Evolutionary conservation across 768 basidiomycete species (phyloP).

Genomic region (Agrocybe praecox): DNA sequence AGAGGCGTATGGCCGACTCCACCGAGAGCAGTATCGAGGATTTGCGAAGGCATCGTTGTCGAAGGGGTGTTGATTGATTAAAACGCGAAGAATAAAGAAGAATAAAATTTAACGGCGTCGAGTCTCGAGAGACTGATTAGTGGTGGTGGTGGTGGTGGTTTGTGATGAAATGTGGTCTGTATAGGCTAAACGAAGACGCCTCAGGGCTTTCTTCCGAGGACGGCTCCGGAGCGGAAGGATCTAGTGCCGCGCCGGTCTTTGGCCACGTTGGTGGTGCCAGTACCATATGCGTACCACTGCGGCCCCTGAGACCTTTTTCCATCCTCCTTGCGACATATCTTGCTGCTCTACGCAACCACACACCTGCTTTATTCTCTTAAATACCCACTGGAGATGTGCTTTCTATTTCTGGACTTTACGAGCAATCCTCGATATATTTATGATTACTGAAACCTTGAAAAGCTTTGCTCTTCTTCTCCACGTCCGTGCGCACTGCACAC

Average conservation of each 20-base stretch:
- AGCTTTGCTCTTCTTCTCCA: too few species aligned
- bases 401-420: neutral
- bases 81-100: neutral
- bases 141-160: neutral
- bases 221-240: neutral
- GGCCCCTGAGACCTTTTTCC: too few species aligned
- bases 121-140: too few species aligned
- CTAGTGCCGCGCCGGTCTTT: neutral
- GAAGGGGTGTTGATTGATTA: neutral
- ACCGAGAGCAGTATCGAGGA: slow-evolving; percentile 80
- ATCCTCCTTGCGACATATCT: neutral
- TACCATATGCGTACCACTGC: neutral
- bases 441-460: neutral
- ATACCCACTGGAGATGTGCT: neutral
- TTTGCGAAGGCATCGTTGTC: slow-evolving; percentile 38
- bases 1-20: slow-evolving; percentile 93
- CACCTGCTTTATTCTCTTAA: neutral
- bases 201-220: neutral
- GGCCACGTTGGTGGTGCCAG: neutral
- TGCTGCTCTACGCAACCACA: neutral
- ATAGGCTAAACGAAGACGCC: neutral
- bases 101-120: slow-evolving; percentile 1
- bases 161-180: neutral
- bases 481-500: too few species aligned
- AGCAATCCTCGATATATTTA: too few species aligned